phyloP scores from a whole-genome alignment of 495 filamentous ascomycete species.

The Delitschia confertaspora region DNA sequence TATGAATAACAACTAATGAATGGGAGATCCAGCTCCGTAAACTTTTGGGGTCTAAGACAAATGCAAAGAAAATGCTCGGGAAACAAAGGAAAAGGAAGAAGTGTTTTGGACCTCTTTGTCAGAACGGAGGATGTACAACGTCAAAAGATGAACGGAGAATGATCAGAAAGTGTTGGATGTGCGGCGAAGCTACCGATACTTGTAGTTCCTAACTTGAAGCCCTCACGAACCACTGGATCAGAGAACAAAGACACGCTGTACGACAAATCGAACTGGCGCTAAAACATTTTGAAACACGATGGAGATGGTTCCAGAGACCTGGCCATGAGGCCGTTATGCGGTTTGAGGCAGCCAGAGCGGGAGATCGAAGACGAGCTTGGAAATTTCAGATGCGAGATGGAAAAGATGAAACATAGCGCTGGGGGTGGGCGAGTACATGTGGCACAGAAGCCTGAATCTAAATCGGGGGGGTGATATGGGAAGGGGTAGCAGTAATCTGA shows the following conservation, averaged over 20 bases:
- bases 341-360: slow-evolving; percentile 15
- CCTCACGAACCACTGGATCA: slow-evolving; percentile 21
- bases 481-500: slow-evolving; percentile 6
- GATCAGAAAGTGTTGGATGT: slow-evolving; percentile 9
- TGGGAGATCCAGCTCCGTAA: slow-evolving; percentile 26
- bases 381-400: not conserved
- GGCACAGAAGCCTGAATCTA: not conserved
- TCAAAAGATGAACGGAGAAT: slow-evolving; percentile 8
- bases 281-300: slow-evolving; percentile 26
- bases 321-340: slow-evolving; percentile 2
- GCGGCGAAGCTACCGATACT: slow-evolving; percentile 28
- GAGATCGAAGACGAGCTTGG: no score
- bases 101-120: no score
- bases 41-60: slow-evolving; percentile 14
- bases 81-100: slow-evolving; percentile 18
- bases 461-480: not conserved
- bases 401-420: slow-evolving; percentile 15
- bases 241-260: slow-evolving; percentile 11
- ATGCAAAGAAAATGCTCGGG: not conserved
- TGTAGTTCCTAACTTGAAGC: slow-evolving; percentile 17
- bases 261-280: slow-evolving; percentile 18
- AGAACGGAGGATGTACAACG: slow-evolving; percentile 17
- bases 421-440: slow-evolving; percentile 21
- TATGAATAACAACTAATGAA: slow-evolving; percentile 28
- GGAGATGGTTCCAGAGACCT: slow-evolving; percentile 6